Evolutionary conservation across 1,284 basidiomycete species (phyloP), one percentile per base, ranked within the genome.

Genomic region (Coniferiporia weirii): DNA sequence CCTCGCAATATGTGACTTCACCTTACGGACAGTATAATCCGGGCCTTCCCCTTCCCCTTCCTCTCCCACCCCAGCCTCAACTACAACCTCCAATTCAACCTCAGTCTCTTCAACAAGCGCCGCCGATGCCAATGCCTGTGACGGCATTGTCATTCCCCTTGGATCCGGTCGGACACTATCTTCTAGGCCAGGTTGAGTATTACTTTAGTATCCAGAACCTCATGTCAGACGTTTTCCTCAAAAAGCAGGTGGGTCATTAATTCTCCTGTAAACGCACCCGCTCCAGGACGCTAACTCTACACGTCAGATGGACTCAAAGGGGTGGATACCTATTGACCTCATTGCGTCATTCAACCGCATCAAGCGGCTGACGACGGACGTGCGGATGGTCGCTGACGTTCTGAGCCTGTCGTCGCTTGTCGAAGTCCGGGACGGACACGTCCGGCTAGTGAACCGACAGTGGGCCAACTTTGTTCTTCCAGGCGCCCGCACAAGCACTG

Each of bases 271-370:
- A 22, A 36, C 43, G 47, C 32, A 43, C 34, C 51, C 8, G 12
- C 19, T 9, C 15, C 35, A 48, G 32, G 7, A 10, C 36, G 35
- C 32, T 51, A 19, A 47, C 43, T 52, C 15, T 57, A 60, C 20
- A 46, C 61, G 10, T 56, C 61, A 96, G 93, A 95, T 97, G 94
- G 92, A 96, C 69, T 79, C 82, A 2, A 78, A 82, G 62, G 94
- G 94, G 15, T 97, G 93, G 92, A 87, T 97, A 57, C 82, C 87
- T 19, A 87, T 95, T 47, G 66, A 80, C 9, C 76, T 93, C 58
- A 80, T 97, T 58, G 89, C 90, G 4, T 89, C 90, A 9, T 97
- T 96, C 79, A 93, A 91, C 67, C 87, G 94, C 46, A 82, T 96
- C 61, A 82, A 79, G 67, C 78, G 78, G 57, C 71, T 95, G 60